phyloP scores from a whole-genome alignment of 192 early-diverging fungal genomes.

The Umbelopsis ramanniana region DNA sequence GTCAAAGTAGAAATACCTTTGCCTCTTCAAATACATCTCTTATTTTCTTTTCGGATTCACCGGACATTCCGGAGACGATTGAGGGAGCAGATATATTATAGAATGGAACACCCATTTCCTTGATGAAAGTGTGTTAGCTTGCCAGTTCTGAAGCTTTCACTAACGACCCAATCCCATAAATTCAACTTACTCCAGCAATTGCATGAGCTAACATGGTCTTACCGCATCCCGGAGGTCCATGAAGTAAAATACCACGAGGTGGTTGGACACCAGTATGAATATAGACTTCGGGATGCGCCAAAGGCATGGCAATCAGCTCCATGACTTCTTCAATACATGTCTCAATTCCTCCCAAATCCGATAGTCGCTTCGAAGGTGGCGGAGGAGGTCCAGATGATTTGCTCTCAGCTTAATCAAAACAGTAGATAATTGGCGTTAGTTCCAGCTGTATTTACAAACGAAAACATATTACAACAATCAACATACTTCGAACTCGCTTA shows the following conservation, averaged over 20 bases:
- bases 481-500: slow-evolving; percentile 36
- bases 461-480: not conserved
- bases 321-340: slow-evolving; percentile 87
- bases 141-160: not conserved
- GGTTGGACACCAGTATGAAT: slow-evolving; percentile 92
- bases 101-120: slow-evolving; percentile 90
- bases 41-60: slow-evolving; percentile 98
- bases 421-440: not conserved
- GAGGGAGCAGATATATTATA: slow-evolving; percentile 93
- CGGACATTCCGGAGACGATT: slow-evolving; percentile 96
- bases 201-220: slow-evolving; percentile 96
- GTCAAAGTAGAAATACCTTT: slow-evolving; percentile 42
- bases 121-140: not conserved
- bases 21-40: slow-evolving; percentile 98
- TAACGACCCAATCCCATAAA: not conserved
- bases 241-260: slow-evolving; percentile 91
- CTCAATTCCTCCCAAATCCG: slow-evolving; percentile 93
- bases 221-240: slow-evolving; percentile 97
- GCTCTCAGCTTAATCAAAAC: not conserved
- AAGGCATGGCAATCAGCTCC: slow-evolving; percentile 91
- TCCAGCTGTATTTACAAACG: not conserved
- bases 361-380: slow-evolving; percentile 55
- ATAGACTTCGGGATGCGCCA: slow-evolving; percentile 93
- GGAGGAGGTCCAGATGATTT: slow-evolving; percentile 26
- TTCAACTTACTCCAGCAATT: slow-evolving; percentile 79